Evolutionary conservation across 1,284 basidiomycete species (phyloP).

Genomic region (Gymnopus androsaceus): DNA sequence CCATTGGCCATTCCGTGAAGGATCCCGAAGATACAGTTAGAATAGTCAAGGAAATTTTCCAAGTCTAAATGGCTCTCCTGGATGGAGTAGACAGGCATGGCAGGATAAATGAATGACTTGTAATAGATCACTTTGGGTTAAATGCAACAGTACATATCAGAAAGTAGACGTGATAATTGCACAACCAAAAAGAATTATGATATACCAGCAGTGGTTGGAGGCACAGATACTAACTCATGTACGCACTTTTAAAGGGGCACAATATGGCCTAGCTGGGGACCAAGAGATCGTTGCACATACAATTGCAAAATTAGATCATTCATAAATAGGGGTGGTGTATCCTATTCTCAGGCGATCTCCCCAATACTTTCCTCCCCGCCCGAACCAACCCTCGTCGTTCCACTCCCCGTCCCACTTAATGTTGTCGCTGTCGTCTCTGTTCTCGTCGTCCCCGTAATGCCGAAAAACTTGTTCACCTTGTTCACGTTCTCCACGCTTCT

Average conservation of each 20-base stretch:
- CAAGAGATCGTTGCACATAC: not conserved
- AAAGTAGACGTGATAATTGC: no score
- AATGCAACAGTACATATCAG: no score
- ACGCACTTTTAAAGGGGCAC: no score
- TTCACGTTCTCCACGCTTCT: not conserved
- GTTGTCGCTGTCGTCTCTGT: not conserved
- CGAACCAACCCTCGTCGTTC: not conserved
- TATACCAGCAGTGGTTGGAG: no score
- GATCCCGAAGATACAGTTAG: slow-evolving; percentile 78
- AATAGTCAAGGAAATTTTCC: slow-evolving; percentile 74
- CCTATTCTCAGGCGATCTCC: not conserved
- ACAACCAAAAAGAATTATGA: no score
- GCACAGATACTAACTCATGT: no score
- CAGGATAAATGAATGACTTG: no score
- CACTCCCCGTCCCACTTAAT: not conserved
- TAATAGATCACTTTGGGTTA: no score
- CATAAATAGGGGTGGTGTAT: no score
- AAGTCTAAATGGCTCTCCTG: no score
- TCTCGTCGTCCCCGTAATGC: not conserved
- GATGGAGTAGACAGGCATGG: no score
- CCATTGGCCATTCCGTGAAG: slow-evolving; percentile 85
- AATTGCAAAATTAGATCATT: no score
- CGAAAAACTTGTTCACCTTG: not conserved
- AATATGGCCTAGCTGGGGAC: not conserved
- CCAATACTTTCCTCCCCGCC: not conserved